These are phyloP conservation scores for Avena insularis DNA, from an alignment of 176 grass and related monocot species.

Conservation along the genomic window DNA sequence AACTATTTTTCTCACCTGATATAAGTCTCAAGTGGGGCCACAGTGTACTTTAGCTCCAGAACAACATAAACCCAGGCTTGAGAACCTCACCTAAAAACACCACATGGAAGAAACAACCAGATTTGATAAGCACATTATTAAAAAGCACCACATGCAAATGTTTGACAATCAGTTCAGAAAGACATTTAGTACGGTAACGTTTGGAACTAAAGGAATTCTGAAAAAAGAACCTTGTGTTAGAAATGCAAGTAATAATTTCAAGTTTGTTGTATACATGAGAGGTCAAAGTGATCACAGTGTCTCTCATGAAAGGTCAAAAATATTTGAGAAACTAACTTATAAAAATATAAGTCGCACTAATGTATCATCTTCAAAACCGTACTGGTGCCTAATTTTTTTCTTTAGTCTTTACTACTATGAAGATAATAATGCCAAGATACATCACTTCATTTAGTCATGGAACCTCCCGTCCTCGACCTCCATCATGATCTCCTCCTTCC, in stretches of 20 bases:
- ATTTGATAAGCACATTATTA: background rate
- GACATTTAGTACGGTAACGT: background rate
- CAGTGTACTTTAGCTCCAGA: background rate
- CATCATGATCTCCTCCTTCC: constrained; percentile 80
- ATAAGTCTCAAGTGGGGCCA: background rate
- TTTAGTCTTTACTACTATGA: no score
- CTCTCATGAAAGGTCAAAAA: no score
- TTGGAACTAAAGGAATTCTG: background rate
- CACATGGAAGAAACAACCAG: background rate
- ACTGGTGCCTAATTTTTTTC: no score
- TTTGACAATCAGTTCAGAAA: background rate
- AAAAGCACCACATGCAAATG: background rate
- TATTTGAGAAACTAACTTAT: no score
- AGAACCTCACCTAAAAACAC: background rate
- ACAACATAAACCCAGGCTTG: background rate
- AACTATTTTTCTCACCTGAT: background rate
- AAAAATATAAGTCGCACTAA: no score
- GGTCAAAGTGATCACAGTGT: no score
- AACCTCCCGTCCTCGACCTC: constrained; percentile 70
- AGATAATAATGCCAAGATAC: no score
- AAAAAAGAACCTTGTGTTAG: background rate
- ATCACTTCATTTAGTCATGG: no score
- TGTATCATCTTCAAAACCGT: no score
- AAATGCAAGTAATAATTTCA: no score
- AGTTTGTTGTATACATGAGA: no score